Conservation (phyloP, 2,329 filamentous ascomycete genomes). For the Chaetothyriales sp. region DNA sequence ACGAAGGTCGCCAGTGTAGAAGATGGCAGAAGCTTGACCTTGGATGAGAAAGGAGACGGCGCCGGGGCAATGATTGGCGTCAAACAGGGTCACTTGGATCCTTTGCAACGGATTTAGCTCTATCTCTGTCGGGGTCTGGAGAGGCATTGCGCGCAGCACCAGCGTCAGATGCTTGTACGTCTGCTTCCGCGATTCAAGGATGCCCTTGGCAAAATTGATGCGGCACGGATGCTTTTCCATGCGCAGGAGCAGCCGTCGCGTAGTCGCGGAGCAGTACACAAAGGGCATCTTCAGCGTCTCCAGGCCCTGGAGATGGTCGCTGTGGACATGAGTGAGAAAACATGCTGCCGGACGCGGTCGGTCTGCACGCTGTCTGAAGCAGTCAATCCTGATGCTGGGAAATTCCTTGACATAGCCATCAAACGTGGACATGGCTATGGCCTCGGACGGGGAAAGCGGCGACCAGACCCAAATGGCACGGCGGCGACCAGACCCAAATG, state of each 20-base stretch:
- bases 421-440: conserved; percentile 57
- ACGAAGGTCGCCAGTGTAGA: conserved; percentile 83
- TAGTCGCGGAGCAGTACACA: conserved; percentile 79
- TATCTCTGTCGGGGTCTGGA: conserved; percentile 65
- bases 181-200: conserved; percentile 59
- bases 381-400: conserved; percentile 69
- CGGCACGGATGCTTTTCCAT: conserved; percentile 68
- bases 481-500: no score
- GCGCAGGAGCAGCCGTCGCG: conserved; percentile 62
- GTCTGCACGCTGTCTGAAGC: conserved; percentile 50
- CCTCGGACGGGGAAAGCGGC: no score
- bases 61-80: conserved; percentile 85
- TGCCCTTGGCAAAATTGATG: conserved; percentile 65
- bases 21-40: conserved; percentile 52
- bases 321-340: conserved; percentile 87
- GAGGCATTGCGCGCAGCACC: conserved; percentile 63
- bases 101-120: conserved; percentile 54
- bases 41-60: conserved; percentile 90
- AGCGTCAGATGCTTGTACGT: conserved; percentile 64
- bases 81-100: conserved; percentile 72
- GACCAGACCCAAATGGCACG: no score
- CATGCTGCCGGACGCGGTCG: conserved; percentile 57
- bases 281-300: conserved; percentile 66
- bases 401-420: conserved; percentile 61
- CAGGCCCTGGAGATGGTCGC: conserved; percentile 71